Percentiles rank a stretch among this genome's conserved stretches.
Evolutionary conservation across 169 alveolate genomes (phyloP).

Genomic region (Eimeria nieschulzi): DNA sequence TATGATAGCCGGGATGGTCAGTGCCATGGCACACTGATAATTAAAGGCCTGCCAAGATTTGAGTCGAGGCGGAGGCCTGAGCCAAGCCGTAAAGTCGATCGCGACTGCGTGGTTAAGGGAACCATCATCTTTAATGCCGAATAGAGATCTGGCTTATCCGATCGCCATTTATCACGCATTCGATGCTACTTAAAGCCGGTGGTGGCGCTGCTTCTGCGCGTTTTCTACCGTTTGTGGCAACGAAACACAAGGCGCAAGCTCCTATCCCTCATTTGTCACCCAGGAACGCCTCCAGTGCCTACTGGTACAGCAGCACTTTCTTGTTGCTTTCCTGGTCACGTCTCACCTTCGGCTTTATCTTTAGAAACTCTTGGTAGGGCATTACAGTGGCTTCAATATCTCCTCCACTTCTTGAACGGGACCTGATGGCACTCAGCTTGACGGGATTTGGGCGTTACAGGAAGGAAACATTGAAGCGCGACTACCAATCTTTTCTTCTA

Average conservation of each 20-base stretch:
- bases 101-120: constrained; percentile 46
- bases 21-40: constrained; percentile 36
- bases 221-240: no score
- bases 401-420: no score
- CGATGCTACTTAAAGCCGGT: neutral
- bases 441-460: no score
- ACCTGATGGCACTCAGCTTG: no score
- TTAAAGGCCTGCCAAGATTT: constrained; percentile 42
- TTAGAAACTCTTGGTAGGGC: no score
- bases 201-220: neutral
- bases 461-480: no score
- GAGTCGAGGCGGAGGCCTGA: constrained; percentile 15
- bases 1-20: constrained; percentile 40
- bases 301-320: constrained; percentile 5
- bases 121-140: constrained; percentile 33
- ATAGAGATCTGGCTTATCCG: neutral
- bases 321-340: neutral
- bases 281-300: neutral
- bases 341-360: no score
- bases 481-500: no score
- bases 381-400: no score
- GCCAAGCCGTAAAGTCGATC: neutral
- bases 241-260: no score
- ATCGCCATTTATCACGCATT: neutral
- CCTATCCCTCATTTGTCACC: no score